Percentiles rank a stretch among this genome's conserved stretches.
phyloP scores from a whole-genome alignment of 306 rosid species.

The Potentilla sterilis region DNA sequence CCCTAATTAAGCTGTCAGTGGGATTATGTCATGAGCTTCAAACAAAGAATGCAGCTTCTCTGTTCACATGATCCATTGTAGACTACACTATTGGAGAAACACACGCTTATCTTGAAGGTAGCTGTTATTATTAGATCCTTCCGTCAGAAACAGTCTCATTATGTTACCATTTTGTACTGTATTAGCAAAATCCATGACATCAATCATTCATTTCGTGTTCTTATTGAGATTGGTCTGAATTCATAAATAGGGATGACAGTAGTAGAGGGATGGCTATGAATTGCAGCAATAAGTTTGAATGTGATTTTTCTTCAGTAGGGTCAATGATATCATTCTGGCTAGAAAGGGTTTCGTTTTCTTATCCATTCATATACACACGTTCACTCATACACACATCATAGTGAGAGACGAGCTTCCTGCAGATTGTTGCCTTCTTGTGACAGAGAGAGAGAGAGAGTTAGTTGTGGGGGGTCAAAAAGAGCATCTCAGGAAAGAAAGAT shows the following conservation, averaged over 20 bases:
- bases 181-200: constrained; percentile 7
- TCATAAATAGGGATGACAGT: constrained; percentile 13
- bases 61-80: background rate
- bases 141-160: constrained; percentile 1
- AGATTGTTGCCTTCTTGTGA: constrained; percentile 15
- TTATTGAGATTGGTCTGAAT: background rate
- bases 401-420: background rate
- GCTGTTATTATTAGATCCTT: constrained; percentile 12
- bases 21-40: constrained; percentile 11
- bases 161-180: constrained; percentile 3
- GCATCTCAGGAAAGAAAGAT: constrained; percentile 16
- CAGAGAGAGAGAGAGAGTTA: too few relatives aligned
- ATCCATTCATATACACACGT: background rate
- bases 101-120: constrained; percentile 12
- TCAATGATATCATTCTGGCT: constrained; percentile 2
- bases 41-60: background rate
- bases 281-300: constrained; percentile 17
- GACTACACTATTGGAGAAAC: background rate
- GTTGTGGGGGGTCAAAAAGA: constrained; percentile 16
- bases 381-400: background rate
- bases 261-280: background rate
- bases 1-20: constrained; percentile 6
- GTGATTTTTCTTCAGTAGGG: background rate
- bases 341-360: constrained; percentile 15
- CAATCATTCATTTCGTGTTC: background rate